Evolutionary conservation across 2,329 filamentous ascomycete genomes (phyloP), one percentile per base, ranked within the genome.

Genomic region (Thermomyces lanuginosus): DNA sequence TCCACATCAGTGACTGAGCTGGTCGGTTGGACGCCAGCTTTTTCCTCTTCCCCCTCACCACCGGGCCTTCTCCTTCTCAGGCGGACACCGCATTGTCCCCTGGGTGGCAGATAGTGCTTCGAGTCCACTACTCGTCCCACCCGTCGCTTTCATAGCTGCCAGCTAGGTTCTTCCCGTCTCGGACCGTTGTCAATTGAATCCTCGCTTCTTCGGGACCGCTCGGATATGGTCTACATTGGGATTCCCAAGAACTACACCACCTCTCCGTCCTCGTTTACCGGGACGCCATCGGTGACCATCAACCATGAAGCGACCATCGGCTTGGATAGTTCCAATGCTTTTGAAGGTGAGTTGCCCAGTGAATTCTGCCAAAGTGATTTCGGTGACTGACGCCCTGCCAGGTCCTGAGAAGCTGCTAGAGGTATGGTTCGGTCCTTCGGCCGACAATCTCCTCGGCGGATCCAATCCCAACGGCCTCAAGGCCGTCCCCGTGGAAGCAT

Each of bases 51-150:
- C 58, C 69, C 66, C 18, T 20, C 26, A 33, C 30, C 30, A 69
- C 77, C 89, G 82, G 81, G 82, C 80, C 82, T 89, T 83, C 81
- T 89, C 78, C 31, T 84, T 64, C 80, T 84, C 80, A 79, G 73
- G 69, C 82, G 79, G 67, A 79, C 78, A 67, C 76, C 72, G 72
- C 77, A 82, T 76, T 71, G 77, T 84, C 84, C 81, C 86, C 82
- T 91, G 81, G 72, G 81, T 69, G 73, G 79, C 74, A 91, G 83
- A 82, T 78, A 83, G 82, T 80, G 83, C 82, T 89, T 78, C 78
- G 77, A 75, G 67, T 46, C 50, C 45, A 45, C 21, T 16, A 24
- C 27, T 33, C 31, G 31, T 32, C 30, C 22, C 18, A 33, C 27
- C 27, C 28, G 21, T 50, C 47, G 34, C 31, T 38, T 43, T 39